phyloP scores from a whole-genome alignment of 495 filamentous ascomycete species.

The Antarctomyces pellizariae region DNA sequence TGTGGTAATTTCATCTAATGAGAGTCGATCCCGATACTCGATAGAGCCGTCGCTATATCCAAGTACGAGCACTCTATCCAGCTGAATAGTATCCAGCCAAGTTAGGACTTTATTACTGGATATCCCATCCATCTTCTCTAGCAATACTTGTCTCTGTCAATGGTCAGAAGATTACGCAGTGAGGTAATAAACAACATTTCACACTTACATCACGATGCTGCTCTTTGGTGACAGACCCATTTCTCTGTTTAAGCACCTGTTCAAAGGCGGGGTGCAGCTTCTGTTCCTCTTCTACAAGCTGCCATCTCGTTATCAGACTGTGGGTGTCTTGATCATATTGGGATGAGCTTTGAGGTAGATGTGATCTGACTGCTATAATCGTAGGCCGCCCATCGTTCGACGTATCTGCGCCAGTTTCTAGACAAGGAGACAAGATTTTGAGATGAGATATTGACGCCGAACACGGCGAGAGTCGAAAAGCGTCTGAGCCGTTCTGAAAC shows the following conservation, averaged over 20 bases:
- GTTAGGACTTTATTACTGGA: slow-evolving; percentile 42
- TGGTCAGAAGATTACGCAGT: slow-evolving; percentile 6
- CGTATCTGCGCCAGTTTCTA: slow-evolving; percentile 25
- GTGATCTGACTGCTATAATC: slow-evolving; percentile 49
- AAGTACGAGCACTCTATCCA: slow-evolving; percentile 42
- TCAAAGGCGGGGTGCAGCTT: slow-evolving; percentile 49
- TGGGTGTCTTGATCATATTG: slow-evolving; percentile 33
- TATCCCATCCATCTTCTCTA: slow-evolving; percentile 45
- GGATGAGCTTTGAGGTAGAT: slow-evolving; percentile 25
- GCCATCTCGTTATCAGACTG: slow-evolving; percentile 57
- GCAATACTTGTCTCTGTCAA: slow-evolving; percentile 27
- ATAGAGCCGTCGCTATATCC: slow-evolving; percentile 54
- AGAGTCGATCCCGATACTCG: slow-evolving; percentile 49
- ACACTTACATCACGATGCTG: slow-evolving; percentile 8
- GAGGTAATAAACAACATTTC: slow-evolving; percentile 11
- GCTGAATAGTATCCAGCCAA: slow-evolving; percentile 37
- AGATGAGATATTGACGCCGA: slow-evolving; percentile 39
- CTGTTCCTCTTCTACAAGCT: slow-evolving; percentile 32
- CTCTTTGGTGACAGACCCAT: slow-evolving; percentile 22
- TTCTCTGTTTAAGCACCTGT: slow-evolving; percentile 41
- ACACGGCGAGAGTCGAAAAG: slow-evolving; percentile 23
- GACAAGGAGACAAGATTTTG: slow-evolving; percentile 37
- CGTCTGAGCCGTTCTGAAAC: slow-evolving; percentile 10
- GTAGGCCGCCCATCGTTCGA: too few relatives aligned
- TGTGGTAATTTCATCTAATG: slow-evolving; percentile 37